Evolutionary conservation across 2,329 filamentous ascomycete species (phyloP).

Genomic region (Aplosporella prunicola): DNA sequence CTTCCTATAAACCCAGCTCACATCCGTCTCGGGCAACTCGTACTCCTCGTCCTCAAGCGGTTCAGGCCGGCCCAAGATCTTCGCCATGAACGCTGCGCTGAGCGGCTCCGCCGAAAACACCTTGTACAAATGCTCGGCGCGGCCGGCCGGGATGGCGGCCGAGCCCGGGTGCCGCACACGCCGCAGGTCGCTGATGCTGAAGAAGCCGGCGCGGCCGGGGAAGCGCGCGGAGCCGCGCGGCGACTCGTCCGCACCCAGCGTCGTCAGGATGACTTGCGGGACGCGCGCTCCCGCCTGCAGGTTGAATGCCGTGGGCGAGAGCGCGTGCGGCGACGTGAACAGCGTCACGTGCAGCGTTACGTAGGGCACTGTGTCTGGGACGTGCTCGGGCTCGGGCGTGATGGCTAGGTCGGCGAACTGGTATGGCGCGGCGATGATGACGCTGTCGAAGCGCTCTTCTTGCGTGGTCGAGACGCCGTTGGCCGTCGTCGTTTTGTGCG

Average conservation of each 20-base stretch:
- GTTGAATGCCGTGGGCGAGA: conserved; percentile 66
- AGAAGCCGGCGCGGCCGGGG: conserved; percentile 67
- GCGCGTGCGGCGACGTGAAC: conserved; percentile 65
- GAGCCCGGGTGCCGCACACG: conserved; percentile 54
- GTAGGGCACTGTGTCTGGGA: conserved; percentile 75
- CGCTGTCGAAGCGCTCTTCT: conserved; percentile 59
- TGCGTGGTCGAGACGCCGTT: conserved; percentile 14
- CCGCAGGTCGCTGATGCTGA: conserved; percentile 69
- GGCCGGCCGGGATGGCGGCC: conserved; percentile 16
- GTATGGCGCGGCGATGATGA: conserved; percentile 74
- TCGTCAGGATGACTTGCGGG: conserved; percentile 74
- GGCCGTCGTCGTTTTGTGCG: not conserved
- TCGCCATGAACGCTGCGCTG: conserved; percentile 37
- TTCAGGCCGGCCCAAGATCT: conserved; percentile 36
- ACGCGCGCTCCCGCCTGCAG: conserved; percentile 48
- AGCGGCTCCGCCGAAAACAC: conserved; percentile 51
- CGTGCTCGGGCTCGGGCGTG: conserved; percentile 31
- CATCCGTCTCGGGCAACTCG: conserved; percentile 29
- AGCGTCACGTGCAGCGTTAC: conserved; percentile 81
- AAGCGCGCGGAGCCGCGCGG: conserved; percentile 37
- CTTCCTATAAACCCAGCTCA: conserved; percentile 71
- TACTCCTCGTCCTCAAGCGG: conserved; percentile 24
- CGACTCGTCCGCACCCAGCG: conserved; percentile 54
- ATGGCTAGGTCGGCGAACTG: conserved; percentile 66
- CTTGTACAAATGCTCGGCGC: conserved; percentile 53